A percentile compares a stretch with the other conserved stretches of the same genome.
phyloP scores from a whole-genome alignment of 768 basidiomycete species.

The Podaxis sp. region DNA sequence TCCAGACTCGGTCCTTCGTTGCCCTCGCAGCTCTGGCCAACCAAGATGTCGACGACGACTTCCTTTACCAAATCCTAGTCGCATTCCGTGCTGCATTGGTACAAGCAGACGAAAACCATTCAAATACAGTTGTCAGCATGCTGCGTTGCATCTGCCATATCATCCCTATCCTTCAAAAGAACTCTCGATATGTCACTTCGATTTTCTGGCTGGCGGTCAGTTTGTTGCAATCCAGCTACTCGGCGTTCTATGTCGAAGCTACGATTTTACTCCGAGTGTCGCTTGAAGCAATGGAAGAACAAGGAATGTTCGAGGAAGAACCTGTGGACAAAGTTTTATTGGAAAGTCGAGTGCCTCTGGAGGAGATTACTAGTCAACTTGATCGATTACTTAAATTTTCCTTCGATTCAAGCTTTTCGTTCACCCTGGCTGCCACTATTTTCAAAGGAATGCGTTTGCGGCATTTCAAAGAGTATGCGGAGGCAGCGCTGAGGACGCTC shows the following conservation, averaged over 20 bases:
- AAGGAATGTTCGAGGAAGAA: slow-evolving; percentile 50
- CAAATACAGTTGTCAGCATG: slow-evolving; percentile 78
- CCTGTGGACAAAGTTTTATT: slow-evolving; percentile 57
- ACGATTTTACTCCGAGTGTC: slow-evolving; percentile 61
- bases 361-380: slow-evolving; percentile 65
- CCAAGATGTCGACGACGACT: slow-evolving; percentile 87
- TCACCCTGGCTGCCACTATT: slow-evolving; percentile 76
- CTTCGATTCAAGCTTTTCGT: slow-evolving; percentile 76
- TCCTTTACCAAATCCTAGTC: slow-evolving; percentile 89
- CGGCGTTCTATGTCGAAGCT: slow-evolving; percentile 66
- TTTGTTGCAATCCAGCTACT: slow-evolving; percentile 73
- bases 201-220: slow-evolving; percentile 90
- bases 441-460: slow-evolving; percentile 83
- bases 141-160: slow-evolving; percentile 79
- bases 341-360: slow-evolving; percentile 58
- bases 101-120: slow-evolving; percentile 66
- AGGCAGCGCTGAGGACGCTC: slow-evolving; percentile 56
- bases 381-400: slow-evolving; percentile 71
- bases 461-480: slow-evolving; percentile 56
- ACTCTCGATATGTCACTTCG: slow-evolving; percentile 67
- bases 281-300: slow-evolving; percentile 57
- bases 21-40: slow-evolving; percentile 79
- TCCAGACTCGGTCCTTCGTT: slow-evolving; percentile 86
- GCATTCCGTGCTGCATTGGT: slow-evolving; percentile 72
- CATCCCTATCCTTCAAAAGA: slow-evolving; percentile 60